Evolutionary conservation across 257 asterid species (phyloP), one percentile per base, ranked within the genome.

Genomic region (Ilex asprella): DNA sequence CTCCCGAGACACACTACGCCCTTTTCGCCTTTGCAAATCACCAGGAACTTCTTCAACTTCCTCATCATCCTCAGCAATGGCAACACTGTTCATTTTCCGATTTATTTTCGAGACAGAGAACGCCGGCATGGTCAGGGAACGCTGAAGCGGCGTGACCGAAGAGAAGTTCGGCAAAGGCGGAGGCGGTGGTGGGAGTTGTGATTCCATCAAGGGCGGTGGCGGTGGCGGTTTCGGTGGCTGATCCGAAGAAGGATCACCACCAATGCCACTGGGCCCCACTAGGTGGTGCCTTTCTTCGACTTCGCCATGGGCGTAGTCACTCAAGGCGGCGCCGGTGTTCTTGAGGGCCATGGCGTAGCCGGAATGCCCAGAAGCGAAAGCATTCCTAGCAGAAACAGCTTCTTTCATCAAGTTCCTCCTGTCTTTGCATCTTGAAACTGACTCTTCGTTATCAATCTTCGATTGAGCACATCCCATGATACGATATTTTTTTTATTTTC

Each of bases 301-400:
- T 66, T 92, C 97, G 1, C 97, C 99, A 54, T 82, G 80, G 14
- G 95, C 96, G 46, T 81, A 92, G 70, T 92, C 97, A 39, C 95
- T 87, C 76, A 92, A 70, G 15, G 99, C 96, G 11, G 99, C 99
- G 30, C 99, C 99, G 0, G 95, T 86, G 74, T 89, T 90, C 51
- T 92, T 92, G 21, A 92, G 89, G 39, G 91, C 77, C 31, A 86
- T 67, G 8, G 95, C 69, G 64, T 89, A 92, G 29, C 91, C 95
- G 16, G 99, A 84, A 76, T 92, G 96, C 0, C 91, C 96, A 4
- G 99, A 84, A 11, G 99, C 99, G 68, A 92, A 92, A n/a, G 88
- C 87, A 62, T 89, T 92, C 67, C 99, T 78, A 31, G 86, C 83
- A 12, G 73, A 62, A 32, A 86, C 97, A 12, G 95, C 96, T 60